Evolutionary conservation across 441 rosid species (phyloP).

Genomic region (Flueggea neowawraea): DNA sequence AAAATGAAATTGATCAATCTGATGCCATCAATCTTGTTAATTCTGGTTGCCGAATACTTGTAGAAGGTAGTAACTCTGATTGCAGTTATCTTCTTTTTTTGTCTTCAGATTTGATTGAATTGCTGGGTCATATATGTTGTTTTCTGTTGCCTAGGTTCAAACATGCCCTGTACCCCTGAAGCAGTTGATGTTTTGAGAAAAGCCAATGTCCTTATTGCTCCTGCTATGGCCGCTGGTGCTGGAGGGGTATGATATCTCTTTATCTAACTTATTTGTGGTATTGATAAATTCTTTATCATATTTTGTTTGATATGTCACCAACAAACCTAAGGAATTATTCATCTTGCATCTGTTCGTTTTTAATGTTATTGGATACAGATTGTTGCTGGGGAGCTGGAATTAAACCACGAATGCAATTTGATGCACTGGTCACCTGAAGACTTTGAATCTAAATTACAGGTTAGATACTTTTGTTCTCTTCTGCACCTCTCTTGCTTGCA

Average conservation of each 20-base stretch:
- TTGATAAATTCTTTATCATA: too few species aligned
- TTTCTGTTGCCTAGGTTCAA: slow-evolving; percentile 56
- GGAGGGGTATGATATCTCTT: slow-evolving; percentile 73
- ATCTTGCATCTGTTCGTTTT: not conserved
- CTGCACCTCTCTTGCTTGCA: too few species aligned
- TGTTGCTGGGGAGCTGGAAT: slow-evolving; percentile 98
- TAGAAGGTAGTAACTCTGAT: slow-evolving; percentile 66
- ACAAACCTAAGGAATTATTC: not conserved
- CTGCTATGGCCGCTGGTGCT: slow-evolving; percentile 99
- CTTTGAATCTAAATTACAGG: slow-evolving; percentile 96
- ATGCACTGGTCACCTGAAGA: slow-evolving; percentile 98
- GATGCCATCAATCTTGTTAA: slow-evolving; percentile 92
- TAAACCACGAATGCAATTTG: slow-evolving; percentile 81
- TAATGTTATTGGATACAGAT: slow-evolving; percentile 44
- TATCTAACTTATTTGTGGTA: not conserved
- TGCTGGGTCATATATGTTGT: slow-evolving; percentile 2
- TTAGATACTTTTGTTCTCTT: slow-evolving; percentile 13
- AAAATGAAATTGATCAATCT: slow-evolving; percentile 92
- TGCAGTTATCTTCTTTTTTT: slow-evolving; percentile 7
- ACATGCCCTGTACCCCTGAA: slow-evolving; percentile 98
- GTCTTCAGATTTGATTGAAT: slow-evolving; percentile 1
- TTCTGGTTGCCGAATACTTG: slow-evolving; percentile 83
- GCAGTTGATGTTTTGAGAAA: slow-evolving; percentile 88
- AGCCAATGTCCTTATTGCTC: slow-evolving; percentile 90
- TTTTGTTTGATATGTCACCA: not conserved